A percentile compares a stretch with the other conserved stretches of the same genome.
phyloP scores from a whole-genome alignment of 2,329 filamentous ascomycete species.

The Knoxdaviesia capensis region DNA sequence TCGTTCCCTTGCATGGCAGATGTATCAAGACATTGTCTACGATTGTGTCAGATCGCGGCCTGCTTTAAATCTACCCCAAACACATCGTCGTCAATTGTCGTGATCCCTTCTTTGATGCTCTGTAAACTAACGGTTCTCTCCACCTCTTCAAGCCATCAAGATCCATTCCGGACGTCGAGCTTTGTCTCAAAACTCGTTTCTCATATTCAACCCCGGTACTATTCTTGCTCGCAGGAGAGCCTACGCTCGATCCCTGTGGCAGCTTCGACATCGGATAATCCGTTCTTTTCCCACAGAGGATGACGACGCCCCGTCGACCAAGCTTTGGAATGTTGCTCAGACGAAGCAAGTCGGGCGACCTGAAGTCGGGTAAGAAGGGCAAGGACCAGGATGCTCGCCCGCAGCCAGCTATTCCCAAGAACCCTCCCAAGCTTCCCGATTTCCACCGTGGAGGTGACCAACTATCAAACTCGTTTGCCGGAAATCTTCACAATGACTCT shows the following conservation, averaged over 20 bases:
- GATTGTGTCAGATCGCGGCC: no score
- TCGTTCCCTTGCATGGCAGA: no score
- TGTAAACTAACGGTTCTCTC: no score
- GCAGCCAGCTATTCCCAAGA: slow-evolving; percentile 22
- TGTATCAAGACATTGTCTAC: no score
- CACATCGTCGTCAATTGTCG: no score
- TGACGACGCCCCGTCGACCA: slow-evolving; percentile 19
- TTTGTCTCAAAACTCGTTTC: no score
- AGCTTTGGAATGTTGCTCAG: slow-evolving; percentile 41
- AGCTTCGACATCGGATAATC: background rate
- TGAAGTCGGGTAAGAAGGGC: slow-evolving; percentile 39
- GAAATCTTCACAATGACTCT: slow-evolving; percentile 38
- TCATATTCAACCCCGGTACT: no score
- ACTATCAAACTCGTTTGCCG: slow-evolving; percentile 25
- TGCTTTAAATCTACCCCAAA: no score
- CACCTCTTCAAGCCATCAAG: no score
- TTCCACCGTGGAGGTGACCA: slow-evolving; percentile 27
- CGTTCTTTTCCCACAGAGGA: slow-evolving; percentile 5
- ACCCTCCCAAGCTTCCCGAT: slow-evolving; percentile 29
- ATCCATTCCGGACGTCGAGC: no score
- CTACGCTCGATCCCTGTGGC: background rate
- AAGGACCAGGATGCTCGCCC: slow-evolving; percentile 36
- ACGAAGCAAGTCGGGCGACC: slow-evolving; percentile 46
- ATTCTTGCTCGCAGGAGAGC: background rate
- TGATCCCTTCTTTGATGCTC: no score